Evolutionary conservation across 148 eudicot genomes (phyloP).

Genomic region (Fallopia convolvulus): DNA sequence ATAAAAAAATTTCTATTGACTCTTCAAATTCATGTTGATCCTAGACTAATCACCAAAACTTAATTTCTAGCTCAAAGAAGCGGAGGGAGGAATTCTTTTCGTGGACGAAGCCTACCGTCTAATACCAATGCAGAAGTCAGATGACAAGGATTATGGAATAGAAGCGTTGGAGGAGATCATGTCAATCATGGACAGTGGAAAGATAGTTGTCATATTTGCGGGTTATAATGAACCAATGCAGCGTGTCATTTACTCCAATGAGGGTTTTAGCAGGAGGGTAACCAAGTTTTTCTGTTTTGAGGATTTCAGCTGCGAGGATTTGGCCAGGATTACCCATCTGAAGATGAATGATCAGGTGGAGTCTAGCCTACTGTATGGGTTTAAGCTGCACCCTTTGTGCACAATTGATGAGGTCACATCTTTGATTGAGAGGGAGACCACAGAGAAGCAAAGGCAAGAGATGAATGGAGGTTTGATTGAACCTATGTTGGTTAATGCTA

Average conservation of each 20-base stretch:
- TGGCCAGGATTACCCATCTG: slow-evolving; percentile 65
- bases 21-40: background rate
- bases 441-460: slow-evolving; percentile 68
- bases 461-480: slow-evolving; percentile 94
- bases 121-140: slow-evolving; percentile 92
- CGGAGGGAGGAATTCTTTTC: slow-evolving; percentile 94
- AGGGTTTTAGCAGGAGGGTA: slow-evolving; percentile 96
- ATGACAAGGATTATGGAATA: slow-evolving; percentile 92
- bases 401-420: slow-evolving; percentile 49
- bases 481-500: slow-evolving; percentile 83
- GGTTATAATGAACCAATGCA: slow-evolving; percentile 98
- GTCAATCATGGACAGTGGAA: slow-evolving; percentile 97
- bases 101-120: slow-evolving; percentile 97
- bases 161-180: slow-evolving; percentile 98
- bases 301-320: slow-evolving; percentile 61
- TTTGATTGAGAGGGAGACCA: slow-evolving; percentile 69
- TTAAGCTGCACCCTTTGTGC: slow-evolving; percentile 67
- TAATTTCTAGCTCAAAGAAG: slow-evolving; percentile 71
- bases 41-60: background rate
- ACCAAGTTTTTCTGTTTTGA: slow-evolving; percentile 88
- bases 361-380: slow-evolving; percentile 66
- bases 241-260: slow-evolving; percentile 89
- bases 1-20: background rate
- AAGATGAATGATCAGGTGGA: slow-evolving; percentile 71
- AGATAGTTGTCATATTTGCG: slow-evolving; percentile 90